phyloP scores from a whole-genome alignment of 352 stramenopile genomes.

The Pythium oligandrum region DNA sequence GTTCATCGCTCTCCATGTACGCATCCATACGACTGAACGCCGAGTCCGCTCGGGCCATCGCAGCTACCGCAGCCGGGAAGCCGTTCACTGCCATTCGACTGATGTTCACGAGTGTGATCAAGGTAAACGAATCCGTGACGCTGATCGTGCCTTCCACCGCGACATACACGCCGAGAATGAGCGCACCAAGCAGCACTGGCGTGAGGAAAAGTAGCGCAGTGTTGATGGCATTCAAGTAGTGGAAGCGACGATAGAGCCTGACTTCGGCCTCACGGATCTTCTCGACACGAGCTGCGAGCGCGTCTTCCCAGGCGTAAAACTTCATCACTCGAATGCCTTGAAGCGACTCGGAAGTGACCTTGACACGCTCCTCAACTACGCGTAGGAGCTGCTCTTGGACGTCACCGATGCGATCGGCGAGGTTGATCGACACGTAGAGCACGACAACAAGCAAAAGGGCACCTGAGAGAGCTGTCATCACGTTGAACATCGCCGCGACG shows the following conservation, averaged over 20 bases:
- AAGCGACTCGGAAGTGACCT: conserved; percentile 91
- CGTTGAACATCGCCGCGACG: conserved; percentile 22
- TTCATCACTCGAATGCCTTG: conserved; percentile 88
- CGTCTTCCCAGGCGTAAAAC: conserved; percentile 84
- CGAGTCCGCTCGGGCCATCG: conserved; percentile 18
- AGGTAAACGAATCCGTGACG: conserved; percentile 43
- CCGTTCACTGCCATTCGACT: conserved; percentile 32
- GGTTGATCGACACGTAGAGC: conserved; percentile 15
- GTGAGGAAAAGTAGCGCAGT: conserved; percentile 49
- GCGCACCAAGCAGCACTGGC: conserved; percentile 31
- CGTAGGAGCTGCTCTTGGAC: conserved; percentile 18
- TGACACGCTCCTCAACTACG: conserved; percentile 69
- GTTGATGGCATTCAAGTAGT: conserved; percentile 57
- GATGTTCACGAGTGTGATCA: conserved; percentile 59
- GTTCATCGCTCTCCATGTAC: conserved; percentile 24
- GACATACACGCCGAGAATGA: conserved; percentile 42
- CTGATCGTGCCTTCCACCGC: conserved; percentile 26
- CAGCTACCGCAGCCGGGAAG: conserved; percentile 21
- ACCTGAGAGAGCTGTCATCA: conserved; percentile 13
- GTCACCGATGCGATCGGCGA: conserved; percentile 16
- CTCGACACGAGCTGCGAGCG: conserved; percentile 33
- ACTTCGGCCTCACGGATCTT: conserved; percentile 38
- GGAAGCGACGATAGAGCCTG: conserved; percentile 40
- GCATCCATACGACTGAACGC: conserved; percentile 19
- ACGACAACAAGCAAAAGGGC: conserved; percentile 17